Evolutionary conservation across 768 basidiomycete genomes (phyloP).

Genomic region (Tylopilus vinaceipallidus): DNA sequence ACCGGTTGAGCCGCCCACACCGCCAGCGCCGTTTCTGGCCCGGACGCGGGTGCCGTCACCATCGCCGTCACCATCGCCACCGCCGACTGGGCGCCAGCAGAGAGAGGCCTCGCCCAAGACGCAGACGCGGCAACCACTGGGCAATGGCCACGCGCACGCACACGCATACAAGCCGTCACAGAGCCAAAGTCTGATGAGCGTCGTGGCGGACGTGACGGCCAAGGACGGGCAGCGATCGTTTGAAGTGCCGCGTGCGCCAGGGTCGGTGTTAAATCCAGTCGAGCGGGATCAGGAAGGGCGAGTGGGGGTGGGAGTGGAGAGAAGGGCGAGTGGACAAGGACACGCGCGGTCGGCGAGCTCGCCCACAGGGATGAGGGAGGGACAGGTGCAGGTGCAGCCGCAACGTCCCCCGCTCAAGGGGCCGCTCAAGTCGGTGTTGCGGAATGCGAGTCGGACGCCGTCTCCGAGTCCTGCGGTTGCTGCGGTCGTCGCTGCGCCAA

Average conservation of each 20-base stretch:
- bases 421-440: constrained; percentile 64
- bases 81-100: no score
- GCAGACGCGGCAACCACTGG: neutral
- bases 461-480: constrained; percentile 40
- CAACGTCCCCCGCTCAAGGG: constrained; percentile 36
- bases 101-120: constrained; percentile 1
- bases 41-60: no score
- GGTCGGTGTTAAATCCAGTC: constrained; percentile 5
- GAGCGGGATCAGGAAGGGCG: neutral
- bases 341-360: constrained; percentile 3
- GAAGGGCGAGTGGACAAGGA: neutral
- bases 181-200: constrained; percentile 56
- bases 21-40: neutral
- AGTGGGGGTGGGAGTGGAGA: neutral
- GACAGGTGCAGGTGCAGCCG: neutral
- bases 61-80: neutral
- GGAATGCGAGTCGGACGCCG: constrained; percentile 48
- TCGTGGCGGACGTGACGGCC: constrained; percentile 60
- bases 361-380: neutral
- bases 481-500: neutral
- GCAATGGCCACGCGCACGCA: constrained; percentile 13
- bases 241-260: constrained; percentile 24
- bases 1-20: neutral
- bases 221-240: constrained; percentile 34
- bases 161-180: constrained; percentile 5